Evolutionary conservation across 2,329 filamentous ascomycete species (phyloP).

Genomic region (Ceratocystis papillata): DNA sequence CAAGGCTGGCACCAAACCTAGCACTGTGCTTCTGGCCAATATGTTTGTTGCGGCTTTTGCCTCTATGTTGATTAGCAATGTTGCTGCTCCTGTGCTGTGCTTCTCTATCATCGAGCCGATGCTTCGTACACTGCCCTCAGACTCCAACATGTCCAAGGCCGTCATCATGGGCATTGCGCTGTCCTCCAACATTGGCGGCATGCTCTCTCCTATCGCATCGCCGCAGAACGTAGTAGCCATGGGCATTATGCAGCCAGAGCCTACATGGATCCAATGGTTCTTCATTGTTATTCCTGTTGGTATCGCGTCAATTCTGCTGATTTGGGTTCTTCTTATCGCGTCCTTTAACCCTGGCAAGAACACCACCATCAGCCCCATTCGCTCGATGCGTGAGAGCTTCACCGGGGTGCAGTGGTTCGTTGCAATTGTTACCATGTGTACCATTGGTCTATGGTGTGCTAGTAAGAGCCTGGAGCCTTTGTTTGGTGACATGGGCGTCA

Average conservation of each 20-base stretch:
- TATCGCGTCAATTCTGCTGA: constrained; percentile 72
- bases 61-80: constrained; percentile 98
- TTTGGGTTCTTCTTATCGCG: constrained; percentile 76
- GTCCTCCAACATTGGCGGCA: constrained; percentile 89
- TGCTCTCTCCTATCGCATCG: constrained; percentile 91
- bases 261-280: constrained; percentile 94
- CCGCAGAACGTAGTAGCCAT: constrained; percentile 96
- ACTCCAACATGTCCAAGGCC: constrained; percentile 88
- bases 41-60: constrained; percentile 98
- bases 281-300: constrained; percentile 91
- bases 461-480: constrained; percentile 76
- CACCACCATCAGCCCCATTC: constrained; percentile 83
- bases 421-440: constrained; percentile 65
- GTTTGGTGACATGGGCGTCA: constrained; percentile 97
- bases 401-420: constrained; percentile 90
- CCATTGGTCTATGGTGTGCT: constrained; percentile 85
- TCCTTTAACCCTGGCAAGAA: constrained; percentile 78
- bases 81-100: constrained; percentile 90
- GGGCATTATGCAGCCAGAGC: constrained; percentile 84
- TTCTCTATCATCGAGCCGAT: constrained; percentile 98
- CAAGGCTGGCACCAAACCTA: constrained; percentile 85
- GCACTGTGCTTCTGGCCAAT: constrained; percentile 84
- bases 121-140: constrained; percentile 79
- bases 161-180: constrained; percentile 91
- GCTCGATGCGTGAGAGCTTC: constrained; percentile 79